Evolutionary conservation across 371 early-diverging fungal genomes (phyloP).

Genomic region (Phascolomyces articulosus): DNA sequence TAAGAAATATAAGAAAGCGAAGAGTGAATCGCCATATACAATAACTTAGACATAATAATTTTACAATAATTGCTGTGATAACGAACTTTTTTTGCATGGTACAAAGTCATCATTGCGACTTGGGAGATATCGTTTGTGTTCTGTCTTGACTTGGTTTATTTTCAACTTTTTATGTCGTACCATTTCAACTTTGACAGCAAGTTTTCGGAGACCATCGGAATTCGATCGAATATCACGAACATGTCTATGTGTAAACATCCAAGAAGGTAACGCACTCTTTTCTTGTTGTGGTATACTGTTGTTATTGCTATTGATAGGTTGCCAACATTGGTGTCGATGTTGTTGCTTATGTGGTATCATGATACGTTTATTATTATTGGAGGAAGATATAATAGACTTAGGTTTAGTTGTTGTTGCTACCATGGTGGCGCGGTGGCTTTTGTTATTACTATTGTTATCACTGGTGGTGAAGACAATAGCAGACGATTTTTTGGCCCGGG

Average conservation of each 20-base stretch:
- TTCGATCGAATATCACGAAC: constrained; percentile 2
- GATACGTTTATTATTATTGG: background rate
- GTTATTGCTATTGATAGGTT: background rate
- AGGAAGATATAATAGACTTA: background rate
- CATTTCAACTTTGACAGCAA: constrained; percentile 6
- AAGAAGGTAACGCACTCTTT: background rate
- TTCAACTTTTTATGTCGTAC: constrained; percentile 1
- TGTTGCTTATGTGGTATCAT: background rate
- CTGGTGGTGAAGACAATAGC: background rate
- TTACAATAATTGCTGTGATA: background rate
- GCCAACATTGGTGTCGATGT: background rate
- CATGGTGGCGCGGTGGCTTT: too few species aligned
- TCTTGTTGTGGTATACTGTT: background rate
- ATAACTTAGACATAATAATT: background rate
- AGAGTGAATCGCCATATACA: too few species aligned
- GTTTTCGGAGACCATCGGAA: constrained; percentile 2
- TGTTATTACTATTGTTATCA: too few species aligned
- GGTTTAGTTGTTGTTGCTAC: background rate
- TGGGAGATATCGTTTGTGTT: background rate
- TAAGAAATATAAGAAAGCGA: too few species aligned
- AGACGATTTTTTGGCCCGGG: background rate
- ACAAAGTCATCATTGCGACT: background rate
- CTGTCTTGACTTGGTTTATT: background rate
- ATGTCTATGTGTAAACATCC: constrained; percentile 6
- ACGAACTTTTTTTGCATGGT: background rate